Percentiles rank a stretch among this genome's conserved stretches.
phyloP scores from a whole-genome alignment of 768 basidiomycete genomes.

The Heimioporus sp. region DNA sequence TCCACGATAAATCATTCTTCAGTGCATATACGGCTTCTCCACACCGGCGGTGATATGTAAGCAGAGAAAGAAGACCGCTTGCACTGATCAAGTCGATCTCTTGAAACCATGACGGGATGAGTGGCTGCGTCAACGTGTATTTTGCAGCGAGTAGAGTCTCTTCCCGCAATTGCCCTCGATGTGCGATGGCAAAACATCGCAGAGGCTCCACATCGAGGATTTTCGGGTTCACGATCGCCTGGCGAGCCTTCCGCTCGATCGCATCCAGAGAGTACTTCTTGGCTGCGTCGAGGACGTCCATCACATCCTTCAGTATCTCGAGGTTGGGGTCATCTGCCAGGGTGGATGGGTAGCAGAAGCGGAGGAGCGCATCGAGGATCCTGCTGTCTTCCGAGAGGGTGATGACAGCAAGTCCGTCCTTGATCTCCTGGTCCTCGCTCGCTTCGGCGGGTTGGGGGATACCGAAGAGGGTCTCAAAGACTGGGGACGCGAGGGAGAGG shows the following conservation, averaged over 20 bases:
- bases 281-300: constrained; percentile 12
- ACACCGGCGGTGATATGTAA: constrained; percentile 19
- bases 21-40: constrained; percentile 7
- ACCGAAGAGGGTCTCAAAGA: constrained; percentile 33
- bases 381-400: constrained; percentile 18
- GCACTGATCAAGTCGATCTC: constrained; percentile 29
- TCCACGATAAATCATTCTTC: too few relatives aligned
- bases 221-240: constrained; percentile 18
- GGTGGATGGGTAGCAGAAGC: constrained; percentile 28
- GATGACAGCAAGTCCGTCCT: constrained; percentile 21
- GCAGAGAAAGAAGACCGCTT: constrained; percentile 22
- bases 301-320: constrained; percentile 3
- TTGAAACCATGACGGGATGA: constrained; percentile 19
- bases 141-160: constrained; percentile 29
- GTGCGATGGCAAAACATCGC: constrained; percentile 32
- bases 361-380: constrained; percentile 22
- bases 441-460: constrained; percentile 23
- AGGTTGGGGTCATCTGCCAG: constrained; percentile 18
- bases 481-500: constrained; percentile 32
- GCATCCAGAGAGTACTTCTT: constrained; percentile 15
- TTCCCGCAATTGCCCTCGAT: constrained; percentile 17
- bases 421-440: constrained; percentile 6
- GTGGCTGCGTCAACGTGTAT: constrained; percentile 23
- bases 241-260: constrained; percentile 15
- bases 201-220: constrained; percentile 22